These are phyloP conservation scores for Pyrenochaeta sp. DNA, from an alignment of 2,329 filamentous ascomycete genomes.

Conservation along the genomic window DNA sequence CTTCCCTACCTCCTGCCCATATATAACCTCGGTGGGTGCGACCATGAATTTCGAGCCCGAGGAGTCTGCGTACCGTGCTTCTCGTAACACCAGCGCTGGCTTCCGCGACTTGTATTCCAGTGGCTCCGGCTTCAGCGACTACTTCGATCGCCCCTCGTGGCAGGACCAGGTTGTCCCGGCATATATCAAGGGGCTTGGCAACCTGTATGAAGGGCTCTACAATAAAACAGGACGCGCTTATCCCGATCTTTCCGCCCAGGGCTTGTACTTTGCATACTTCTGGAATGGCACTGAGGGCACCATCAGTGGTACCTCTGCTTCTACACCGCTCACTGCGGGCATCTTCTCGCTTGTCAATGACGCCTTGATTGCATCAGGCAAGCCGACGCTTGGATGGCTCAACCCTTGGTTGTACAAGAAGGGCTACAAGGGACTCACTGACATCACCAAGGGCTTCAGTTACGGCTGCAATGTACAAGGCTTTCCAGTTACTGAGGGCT, in stretches of 20 bases:
- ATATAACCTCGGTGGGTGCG: constrained; percentile 72
- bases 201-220: constrained; percentile 59
- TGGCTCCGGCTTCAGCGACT: constrained; percentile 60
- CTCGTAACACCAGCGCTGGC: constrained; percentile 38
- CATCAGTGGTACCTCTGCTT: constrained; percentile 64
- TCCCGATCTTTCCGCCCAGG: constrained; percentile 70
- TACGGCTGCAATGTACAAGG: constrained; percentile 51
- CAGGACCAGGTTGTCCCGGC: constrained; percentile 55
- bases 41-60: constrained; percentile 65
- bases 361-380: constrained; percentile 61
- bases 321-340: constrained; percentile 66
- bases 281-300: constrained; percentile 50
- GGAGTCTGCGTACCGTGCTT: constrained; percentile 53
- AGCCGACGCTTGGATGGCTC: constrained; percentile 63
- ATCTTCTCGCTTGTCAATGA: constrained; percentile 71
- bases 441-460: constrained; percentile 52
- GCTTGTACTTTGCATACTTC: constrained; percentile 57
- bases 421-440: constrained; percentile 59
- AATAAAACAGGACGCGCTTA: constrained; percentile 65
- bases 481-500: constrained; percentile 45
- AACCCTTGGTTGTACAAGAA: constrained; percentile 68
- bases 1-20: constrained; percentile 74
- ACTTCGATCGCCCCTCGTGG: constrained; percentile 59
- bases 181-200: constrained; percentile 55
- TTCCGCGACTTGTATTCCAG: constrained; percentile 62